phyloP scores from a whole-genome alignment of 495 filamentous ascomycete genomes.

The Aspergillus conjunctus region DNA sequence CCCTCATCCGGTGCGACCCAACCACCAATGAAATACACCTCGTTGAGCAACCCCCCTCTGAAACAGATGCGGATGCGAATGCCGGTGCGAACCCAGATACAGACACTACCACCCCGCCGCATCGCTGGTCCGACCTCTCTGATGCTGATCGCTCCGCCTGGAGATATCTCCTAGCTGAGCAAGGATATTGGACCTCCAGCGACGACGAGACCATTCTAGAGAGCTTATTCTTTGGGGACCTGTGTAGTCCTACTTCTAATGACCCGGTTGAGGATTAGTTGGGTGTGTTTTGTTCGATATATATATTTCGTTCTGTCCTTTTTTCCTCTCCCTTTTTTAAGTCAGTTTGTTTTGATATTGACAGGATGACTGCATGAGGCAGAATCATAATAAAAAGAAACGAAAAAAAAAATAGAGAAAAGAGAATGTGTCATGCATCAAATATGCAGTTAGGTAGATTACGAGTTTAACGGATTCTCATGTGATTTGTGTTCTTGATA shows the following conservation, averaged over 20 bases:
- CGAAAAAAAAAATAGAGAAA: background rate
- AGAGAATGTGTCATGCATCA: background rate
- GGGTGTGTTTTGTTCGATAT: background rate
- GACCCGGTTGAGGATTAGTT: background rate
- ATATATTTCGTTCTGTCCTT: background rate
- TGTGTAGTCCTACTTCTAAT: slow-evolving; percentile 37
- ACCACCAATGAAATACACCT: slow-evolving; percentile 12
- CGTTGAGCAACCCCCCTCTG: slow-evolving; percentile 7
- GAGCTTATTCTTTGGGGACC: slow-evolving; percentile 73
- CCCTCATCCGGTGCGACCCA: slow-evolving; percentile 16
- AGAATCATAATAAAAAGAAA: background rate
- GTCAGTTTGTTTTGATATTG: background rate
- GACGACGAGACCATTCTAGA: slow-evolving; percentile 63
- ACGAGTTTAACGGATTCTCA: background rate
- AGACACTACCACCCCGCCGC: slow-evolving; percentile 26
- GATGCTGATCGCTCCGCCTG: slow-evolving; percentile 61
- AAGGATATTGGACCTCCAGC: slow-evolving; percentile 74
- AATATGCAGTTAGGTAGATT: background rate
- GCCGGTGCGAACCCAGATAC: too few relatives aligned
- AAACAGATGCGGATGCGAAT: slow-evolving; percentile 3
- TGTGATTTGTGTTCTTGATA: background rate
- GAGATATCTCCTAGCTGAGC: slow-evolving; percentile 66
- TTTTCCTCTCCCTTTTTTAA: background rate
- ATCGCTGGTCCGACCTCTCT: slow-evolving; percentile 68
- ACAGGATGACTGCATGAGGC: background rate